These are phyloP conservation scores for Boletus rubroflammeus DNA, from an alignment of 768 basidiomycete species.

Conservation along the genomic window DNA sequence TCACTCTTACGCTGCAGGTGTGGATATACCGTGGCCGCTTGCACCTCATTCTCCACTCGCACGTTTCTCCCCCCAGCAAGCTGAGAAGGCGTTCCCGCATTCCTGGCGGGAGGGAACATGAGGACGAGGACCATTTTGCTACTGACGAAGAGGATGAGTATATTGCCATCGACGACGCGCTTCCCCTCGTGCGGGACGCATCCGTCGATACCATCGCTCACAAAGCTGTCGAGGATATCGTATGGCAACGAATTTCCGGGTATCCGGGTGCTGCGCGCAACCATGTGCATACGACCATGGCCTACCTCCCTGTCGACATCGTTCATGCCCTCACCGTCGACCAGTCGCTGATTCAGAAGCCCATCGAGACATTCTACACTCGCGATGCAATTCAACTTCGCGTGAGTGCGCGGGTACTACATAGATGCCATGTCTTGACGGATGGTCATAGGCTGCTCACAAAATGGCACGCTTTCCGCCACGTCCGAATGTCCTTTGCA, in stretches of 20 bases:
- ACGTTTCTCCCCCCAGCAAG: conserved; percentile 65
- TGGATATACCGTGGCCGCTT: conserved; percentile 84
- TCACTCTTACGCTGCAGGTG: conserved; percentile 54
- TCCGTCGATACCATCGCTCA: conserved; percentile 57
- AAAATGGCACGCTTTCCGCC: conserved; percentile 91
- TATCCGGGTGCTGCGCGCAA: conserved; percentile 65
- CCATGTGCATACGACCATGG: conserved; percentile 76
- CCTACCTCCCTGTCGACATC: conserved; percentile 76
- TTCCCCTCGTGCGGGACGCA: conserved; percentile 56
- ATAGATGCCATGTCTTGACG: conserved; percentile 1
- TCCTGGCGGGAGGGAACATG: conserved; percentile 41
- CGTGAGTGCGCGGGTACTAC: conserved; percentile 42
- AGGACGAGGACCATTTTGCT: conserved; percentile 45
- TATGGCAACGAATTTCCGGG: conserved; percentile 72
- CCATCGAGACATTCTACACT: conserved; percentile 92
- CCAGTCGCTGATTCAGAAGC: conserved; percentile 76
- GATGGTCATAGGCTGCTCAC: conserved; percentile 66
- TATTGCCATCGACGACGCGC: conserved; percentile 58
- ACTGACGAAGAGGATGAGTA: conserved; percentile 47
- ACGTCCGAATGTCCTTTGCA: conserved; percentile 51
- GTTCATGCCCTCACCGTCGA: conserved; percentile 63
- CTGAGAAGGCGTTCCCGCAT: conserved; percentile 46
- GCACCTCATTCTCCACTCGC: conserved; percentile 81
- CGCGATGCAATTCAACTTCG: conserved; percentile 88
- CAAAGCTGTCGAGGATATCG: conserved; percentile 52